Conservation (phyloP, 108 stramenopile species). For the Cyclotella kingstonii region DNA sequence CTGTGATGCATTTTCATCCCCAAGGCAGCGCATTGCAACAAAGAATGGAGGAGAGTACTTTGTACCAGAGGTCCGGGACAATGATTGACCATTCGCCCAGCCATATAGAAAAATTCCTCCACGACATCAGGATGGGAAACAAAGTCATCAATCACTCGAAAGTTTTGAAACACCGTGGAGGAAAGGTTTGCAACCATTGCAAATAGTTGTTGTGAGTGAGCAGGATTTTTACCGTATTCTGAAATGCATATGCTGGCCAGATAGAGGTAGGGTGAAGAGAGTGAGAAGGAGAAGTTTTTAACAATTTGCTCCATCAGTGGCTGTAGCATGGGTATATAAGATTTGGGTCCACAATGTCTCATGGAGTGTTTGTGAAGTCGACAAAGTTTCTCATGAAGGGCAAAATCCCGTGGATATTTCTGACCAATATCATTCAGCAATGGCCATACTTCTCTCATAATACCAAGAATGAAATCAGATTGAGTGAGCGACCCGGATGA, state of each 20-base stretch:
- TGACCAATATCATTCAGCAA: slow-evolving; percentile 67
- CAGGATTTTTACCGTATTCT: slow-evolving; percentile 73
- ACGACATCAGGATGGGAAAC: slow-evolving; percentile 92
- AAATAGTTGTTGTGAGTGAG: slow-evolving; percentile 50
- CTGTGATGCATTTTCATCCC: slow-evolving; percentile 84
- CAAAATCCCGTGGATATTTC: slow-evolving; percentile 65
- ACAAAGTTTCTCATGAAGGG: slow-evolving; percentile 88
- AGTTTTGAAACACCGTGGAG: slow-evolving; percentile 55
- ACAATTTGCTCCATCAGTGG: slow-evolving; percentile 75
- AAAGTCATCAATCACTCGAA: slow-evolving; percentile 67
- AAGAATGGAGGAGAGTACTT: slow-evolving; percentile 58
- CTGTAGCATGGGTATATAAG: slow-evolving; percentile 83
- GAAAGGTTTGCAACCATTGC: slow-evolving; percentile 74
- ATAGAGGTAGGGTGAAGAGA: slow-evolving; percentile 86
- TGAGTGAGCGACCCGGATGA: slow-evolving; percentile 21
- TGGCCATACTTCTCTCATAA: slow-evolving; percentile 81
- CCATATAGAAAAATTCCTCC: slow-evolving; percentile 94
- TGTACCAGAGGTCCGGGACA: slow-evolving; percentile 78
- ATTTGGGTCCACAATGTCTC: slow-evolving; percentile 63
- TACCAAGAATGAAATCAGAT: slow-evolving; percentile 71
- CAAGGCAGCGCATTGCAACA: slow-evolving; percentile 74
- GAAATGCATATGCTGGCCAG: slow-evolving; percentile 83
- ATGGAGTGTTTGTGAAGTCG: slow-evolving; percentile 93
- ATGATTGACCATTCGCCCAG: slow-evolving; percentile 75
- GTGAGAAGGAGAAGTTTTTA: slow-evolving; percentile 60